phyloP scores from a whole-genome alignment of 495 filamentous ascomycete genomes.

The Parathielavia appendiculata region DNA sequence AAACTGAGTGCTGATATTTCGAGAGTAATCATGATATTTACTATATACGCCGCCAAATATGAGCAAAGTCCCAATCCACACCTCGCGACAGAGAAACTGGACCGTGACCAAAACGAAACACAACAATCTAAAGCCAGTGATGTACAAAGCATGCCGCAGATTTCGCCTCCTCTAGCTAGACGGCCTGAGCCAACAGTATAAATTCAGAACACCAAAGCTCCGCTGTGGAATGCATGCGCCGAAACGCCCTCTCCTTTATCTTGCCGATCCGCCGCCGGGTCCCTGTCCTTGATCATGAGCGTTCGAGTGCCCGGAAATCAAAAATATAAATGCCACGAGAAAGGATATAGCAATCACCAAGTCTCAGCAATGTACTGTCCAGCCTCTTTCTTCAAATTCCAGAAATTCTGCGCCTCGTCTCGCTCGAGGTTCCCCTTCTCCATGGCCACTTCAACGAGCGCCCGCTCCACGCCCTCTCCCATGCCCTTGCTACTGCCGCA shows the following conservation, averaged over 20 bases:
- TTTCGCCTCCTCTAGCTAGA: conserved; percentile 3
- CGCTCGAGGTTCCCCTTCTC: conserved; percentile 68
- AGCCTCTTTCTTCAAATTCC: conserved; percentile 74
- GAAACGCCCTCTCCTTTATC: conserved; percentile 1
- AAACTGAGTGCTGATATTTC: no score
- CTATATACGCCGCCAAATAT: no score
- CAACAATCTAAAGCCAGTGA: neutral
- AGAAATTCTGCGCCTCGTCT: conserved; percentile 71
- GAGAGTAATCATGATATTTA: no score
- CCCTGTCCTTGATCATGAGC: neutral
- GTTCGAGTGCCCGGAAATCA: neutral
- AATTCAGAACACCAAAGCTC: neutral
- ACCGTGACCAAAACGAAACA: no score
- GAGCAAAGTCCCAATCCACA: no score
- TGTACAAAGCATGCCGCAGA: neutral
- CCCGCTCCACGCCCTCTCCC: conserved; percentile 90
- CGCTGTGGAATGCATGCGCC: conserved; percentile 2
- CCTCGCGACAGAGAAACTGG: no score
- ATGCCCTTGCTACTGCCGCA: conserved; percentile 92
- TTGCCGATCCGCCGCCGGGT: neutral
- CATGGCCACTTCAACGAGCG: conserved; percentile 75
- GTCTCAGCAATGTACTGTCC: conserved; percentile 86
- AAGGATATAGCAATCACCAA: conserved; percentile 36
- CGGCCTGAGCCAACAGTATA: conserved; percentile 16
- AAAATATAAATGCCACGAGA: neutral